Base-by-base conservation (phyloP, 2,329 filamentous ascomycete species). In the Fusarium sp. region DNA sequence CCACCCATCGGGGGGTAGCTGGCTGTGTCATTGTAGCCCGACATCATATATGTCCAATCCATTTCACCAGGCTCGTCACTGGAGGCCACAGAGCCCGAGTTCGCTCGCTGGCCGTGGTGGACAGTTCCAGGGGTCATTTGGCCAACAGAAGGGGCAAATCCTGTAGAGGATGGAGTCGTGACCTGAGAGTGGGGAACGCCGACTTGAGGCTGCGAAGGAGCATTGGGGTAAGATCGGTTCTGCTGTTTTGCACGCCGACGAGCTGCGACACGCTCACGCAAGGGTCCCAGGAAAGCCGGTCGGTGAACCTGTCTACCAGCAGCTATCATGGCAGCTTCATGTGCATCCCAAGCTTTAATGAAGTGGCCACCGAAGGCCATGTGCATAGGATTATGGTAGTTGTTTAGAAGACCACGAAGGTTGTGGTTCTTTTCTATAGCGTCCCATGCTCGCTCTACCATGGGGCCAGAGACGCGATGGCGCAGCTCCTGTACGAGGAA, bases 271-370 rank as follows among this genome's bases (percentile, higher is more conserved):
- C 81, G 79, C 51, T 84, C 82, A n/a, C 81, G 78, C 67, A 88
- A 77, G 41, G 81, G 66, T 4, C 74, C 76, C 53, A 88, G 83
- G 63, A 87, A 83, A 42, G 74, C 76, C 4, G 85, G 86, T 14
- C 79, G 77, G 17, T 76, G 70, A 4, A 82, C 61, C 3, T 79
- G 74, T 29, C 79, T 80, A 1, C 85, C 86, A 9, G 79, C 75
- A 49, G 80, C 79, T 6, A 77, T 65, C 65, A 84, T 80, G 14
- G 83, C 83, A 3, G 81, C 78, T 67, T 84, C 84, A 54, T 84
- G 83, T 4, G 85, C 85, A 41, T 85, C 83, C 88, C 88, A 91
- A 0, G 88, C 87, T 70, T 88, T 89, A 58, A 90, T 76, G 39
- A 91, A 85, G 18, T 86, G 80, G 20, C 80, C 80, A 2, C 85